Conservation (phyloP, 2,329 filamentous ascomycete genomes). For the Diaporthe vaccinii region DNA sequence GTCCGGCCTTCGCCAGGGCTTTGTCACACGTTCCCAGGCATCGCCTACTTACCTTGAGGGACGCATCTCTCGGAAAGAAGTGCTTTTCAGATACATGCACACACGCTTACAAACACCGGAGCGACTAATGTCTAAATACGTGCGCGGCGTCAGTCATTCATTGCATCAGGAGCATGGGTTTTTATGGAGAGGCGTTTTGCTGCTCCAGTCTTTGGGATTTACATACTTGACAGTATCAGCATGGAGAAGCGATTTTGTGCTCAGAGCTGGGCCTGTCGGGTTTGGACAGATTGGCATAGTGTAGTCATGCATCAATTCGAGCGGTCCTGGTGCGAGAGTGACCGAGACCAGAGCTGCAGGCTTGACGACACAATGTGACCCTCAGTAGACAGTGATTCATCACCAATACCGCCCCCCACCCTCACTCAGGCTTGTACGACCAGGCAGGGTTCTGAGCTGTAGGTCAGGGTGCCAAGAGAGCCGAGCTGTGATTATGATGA, state of each 20-base stretch:
- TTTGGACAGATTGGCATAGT: not conserved
- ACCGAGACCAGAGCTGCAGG: not conserved
- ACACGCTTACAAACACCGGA: conserved; percentile 4
- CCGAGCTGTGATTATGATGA: not conserved
- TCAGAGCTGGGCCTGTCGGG: not conserved
- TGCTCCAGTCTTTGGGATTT: not conserved
- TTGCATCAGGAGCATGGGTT: conserved; percentile 16
- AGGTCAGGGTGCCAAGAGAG: not conserved
- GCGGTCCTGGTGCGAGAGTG: not conserved
- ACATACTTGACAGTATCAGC: conserved; percentile 9
- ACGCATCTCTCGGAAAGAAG: not conserved
- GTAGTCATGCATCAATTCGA: not conserved
- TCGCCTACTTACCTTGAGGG: not conserved
- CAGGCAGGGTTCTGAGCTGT: not conserved
- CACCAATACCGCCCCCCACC: not conserved
- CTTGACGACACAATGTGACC: conserved; percentile 1
- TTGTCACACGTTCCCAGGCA: not conserved
- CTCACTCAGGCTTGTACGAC: not conserved
- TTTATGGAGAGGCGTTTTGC: conserved; percentile 8
- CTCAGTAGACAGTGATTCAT: conserved; percentile 9
- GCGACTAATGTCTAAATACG: conserved; percentile 30
- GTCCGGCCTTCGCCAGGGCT: conserved; percentile 1
- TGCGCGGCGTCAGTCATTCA: conserved; percentile 30
- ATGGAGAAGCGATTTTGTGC: conserved; percentile 14
- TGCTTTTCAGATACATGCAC: not conserved